Evolutionary conservation across 176 grass and related monocot genomes (phyloP).

Genomic region (Oryza nivara): DNA sequence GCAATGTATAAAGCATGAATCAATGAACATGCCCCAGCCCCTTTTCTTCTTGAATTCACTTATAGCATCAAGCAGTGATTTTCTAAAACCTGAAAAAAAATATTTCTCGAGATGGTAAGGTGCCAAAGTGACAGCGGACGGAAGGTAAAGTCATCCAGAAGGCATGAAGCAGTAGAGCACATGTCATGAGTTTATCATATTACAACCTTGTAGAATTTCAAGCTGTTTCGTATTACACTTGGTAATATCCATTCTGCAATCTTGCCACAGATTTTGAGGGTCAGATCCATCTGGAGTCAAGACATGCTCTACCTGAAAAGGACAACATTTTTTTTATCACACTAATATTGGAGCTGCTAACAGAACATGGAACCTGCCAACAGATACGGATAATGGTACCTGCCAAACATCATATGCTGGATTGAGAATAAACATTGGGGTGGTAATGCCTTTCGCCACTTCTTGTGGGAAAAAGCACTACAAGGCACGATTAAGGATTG

Average conservation of each 20-base stretch:
- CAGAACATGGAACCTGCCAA: slow-evolving; percentile 20
- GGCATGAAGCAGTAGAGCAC: neutral
- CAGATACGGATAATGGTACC: slow-evolving; percentile 47
- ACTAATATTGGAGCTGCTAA: slow-evolving; percentile 7
- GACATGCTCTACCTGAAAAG: slow-evolving; percentile 73
- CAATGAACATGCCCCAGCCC: slow-evolving; percentile 75
- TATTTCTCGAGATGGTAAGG: neutral
- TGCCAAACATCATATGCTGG: slow-evolving; percentile 93
- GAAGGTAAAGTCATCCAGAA: neutral
- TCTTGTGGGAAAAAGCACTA: slow-evolving; percentile 79
- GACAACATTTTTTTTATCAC: slow-evolving; percentile 1
- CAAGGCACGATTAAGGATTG: neutral
- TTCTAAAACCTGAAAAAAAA: slow-evolving; percentile 61
- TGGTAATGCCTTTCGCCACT: slow-evolving; percentile 73
- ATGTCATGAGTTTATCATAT: slow-evolving; percentile 24
- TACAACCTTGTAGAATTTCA: slow-evolving; percentile 63
- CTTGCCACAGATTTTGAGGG: slow-evolving; percentile 61
- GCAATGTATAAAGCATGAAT: slow-evolving; percentile 83
- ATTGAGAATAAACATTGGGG: slow-evolving; percentile 84
- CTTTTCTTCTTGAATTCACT: slow-evolving; percentile 63
- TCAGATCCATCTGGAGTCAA: slow-evolving; percentile 69
- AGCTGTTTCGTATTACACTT: slow-evolving; percentile 70
- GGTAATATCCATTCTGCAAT: slow-evolving; percentile 73
- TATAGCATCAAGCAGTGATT: slow-evolving; percentile 55
- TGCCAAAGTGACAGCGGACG: neutral